Conservation (phyloP, 306 rosid species). For the Trifolium repens region DNA sequence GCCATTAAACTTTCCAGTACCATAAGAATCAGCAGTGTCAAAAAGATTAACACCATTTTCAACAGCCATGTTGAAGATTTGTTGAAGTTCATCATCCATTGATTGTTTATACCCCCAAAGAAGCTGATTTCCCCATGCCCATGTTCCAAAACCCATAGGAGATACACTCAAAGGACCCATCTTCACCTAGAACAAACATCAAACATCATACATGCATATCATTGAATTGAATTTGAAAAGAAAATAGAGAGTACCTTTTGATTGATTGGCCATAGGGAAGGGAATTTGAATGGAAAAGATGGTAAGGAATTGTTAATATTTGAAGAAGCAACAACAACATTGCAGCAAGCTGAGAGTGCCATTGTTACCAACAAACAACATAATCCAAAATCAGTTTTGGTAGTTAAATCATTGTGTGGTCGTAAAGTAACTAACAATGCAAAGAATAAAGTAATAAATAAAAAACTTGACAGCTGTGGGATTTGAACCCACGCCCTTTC, state of each 20-base stretch:
- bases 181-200: slow-evolving; percentile 62
- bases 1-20: slow-evolving; percentile 88
- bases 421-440: slow-evolving; percentile 6
- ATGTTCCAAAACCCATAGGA: slow-evolving; percentile 95
- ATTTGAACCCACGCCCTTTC: slow-evolving; percentile 96
- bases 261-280: slow-evolving; percentile 68
- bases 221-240: neutral
- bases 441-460: no score
- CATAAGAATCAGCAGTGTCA: slow-evolving; percentile 94
- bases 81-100: slow-evolving; percentile 89
- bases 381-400: neutral
- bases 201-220: neutral
- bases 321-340: slow-evolving; percentile 40
- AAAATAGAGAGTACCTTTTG: slow-evolving; percentile 57
- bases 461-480: slow-evolving; percentile 70
- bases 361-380: slow-evolving; percentile 25
- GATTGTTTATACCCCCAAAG: slow-evolving; percentile 89
- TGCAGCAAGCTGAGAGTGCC: slow-evolving; percentile 57
- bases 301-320: slow-evolving; percentile 46
- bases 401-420: slow-evolving; percentile 34
- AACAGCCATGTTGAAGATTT: slow-evolving; percentile 69
- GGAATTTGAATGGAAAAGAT: slow-evolving; percentile 68
- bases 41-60: slow-evolving; percentile 85
- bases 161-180: slow-evolving; percentile 86
- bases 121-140: slow-evolving; percentile 99